Conservation (phyloP, 2,329 filamentous ascomycete species). For the Diaporthe ilicicola region DNA sequence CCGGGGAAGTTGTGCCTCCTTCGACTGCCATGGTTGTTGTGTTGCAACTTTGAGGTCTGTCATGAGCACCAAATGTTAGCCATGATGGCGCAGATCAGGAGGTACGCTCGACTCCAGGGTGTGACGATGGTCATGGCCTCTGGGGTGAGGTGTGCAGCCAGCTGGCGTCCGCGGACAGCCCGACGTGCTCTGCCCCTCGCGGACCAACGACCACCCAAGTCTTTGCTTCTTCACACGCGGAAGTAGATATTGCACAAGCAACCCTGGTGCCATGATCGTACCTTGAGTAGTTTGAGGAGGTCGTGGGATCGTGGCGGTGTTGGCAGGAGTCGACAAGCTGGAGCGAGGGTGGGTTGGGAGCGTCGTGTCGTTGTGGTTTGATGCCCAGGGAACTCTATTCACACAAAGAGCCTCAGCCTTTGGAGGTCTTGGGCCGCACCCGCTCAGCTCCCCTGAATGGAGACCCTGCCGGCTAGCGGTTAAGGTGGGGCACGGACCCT, state of each 20-base stretch:
- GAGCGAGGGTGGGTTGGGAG: neutral
- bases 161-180: neutral
- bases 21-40: conserved; percentile 29
- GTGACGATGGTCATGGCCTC: neutral
- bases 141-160: neutral
- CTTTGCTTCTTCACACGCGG: no score
- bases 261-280: neutral
- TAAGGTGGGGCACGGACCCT: conserved; percentile 16
- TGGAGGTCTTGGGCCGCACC: conserved; percentile 8
- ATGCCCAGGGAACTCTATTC: conserved; percentile 5
- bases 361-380: neutral
- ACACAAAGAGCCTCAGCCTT: conserved; percentile 6
- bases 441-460: conserved; percentile 26
- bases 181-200: neutral
- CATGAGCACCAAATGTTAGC: neutral
- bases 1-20: conserved; percentile 48
- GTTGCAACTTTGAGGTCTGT: neutral
- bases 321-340: neutral
- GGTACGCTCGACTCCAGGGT: neutral
- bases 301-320: neutral
- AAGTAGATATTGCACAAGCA: neutral
- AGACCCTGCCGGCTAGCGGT: neutral
- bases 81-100: neutral
- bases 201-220: neutral
- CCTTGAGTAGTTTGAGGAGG: neutral